phyloP scores from a whole-genome alignment of 768 basidiomycete genomes.

The Leucosporidium yakuticum region DNA sequence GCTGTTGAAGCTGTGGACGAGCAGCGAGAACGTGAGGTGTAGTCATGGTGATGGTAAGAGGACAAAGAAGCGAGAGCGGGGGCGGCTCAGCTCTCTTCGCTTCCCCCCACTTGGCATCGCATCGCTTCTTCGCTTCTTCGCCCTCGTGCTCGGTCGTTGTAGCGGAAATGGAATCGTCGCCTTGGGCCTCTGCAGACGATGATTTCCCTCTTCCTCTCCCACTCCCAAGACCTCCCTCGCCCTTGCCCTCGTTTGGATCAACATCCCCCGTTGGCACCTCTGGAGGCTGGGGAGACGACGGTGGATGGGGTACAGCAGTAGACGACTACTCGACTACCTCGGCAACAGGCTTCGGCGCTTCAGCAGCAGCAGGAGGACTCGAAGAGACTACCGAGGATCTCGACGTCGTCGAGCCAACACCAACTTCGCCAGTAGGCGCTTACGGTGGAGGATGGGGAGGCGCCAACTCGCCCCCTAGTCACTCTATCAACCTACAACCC shows the following conservation, averaged over 20 bases:
- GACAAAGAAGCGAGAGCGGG: no score
- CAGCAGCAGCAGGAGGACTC: neutral
- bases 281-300: slow-evolving; percentile 4
- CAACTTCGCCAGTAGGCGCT: neutral
- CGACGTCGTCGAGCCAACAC: neutral
- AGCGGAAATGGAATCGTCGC: no score
- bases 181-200: no score
- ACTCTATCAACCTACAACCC: neutral
- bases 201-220: no score
- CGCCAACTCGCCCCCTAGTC: neutral
- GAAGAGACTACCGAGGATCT: neutral
- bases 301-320: slow-evolving; percentile 10
- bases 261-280: neutral
- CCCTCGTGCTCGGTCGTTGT: no score
- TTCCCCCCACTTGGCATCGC: no score
- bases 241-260: neutral
- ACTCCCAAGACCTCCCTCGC: neutral
- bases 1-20: no score
- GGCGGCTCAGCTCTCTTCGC: no score
- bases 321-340: slow-evolving; percentile 3
- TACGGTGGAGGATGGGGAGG: neutral
- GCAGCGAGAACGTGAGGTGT: no score
- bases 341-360: neutral
- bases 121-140: no score
- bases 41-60: no score